phyloP scores from a whole-genome alignment of 2,329 filamentous ascomycete species.

The Camptophora hylomeconis region DNA sequence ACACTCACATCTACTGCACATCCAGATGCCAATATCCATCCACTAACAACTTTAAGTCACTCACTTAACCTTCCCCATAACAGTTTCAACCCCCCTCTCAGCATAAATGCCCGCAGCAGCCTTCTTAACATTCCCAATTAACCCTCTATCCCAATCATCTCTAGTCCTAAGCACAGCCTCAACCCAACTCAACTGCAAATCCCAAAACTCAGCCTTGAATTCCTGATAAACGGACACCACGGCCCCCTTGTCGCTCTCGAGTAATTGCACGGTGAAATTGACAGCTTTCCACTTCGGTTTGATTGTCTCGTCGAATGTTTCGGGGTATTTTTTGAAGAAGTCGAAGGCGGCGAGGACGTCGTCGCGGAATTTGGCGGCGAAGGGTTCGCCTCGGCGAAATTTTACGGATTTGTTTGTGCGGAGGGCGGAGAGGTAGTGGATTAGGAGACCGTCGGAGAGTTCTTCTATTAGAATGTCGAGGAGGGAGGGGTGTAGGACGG shows the following conservation, averaged over 20 bases:
- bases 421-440: conserved; percentile 69
- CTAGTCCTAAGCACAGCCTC: conserved; percentile 75
- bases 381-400: conserved; percentile 75
- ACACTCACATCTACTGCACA: too few relatives aligned
- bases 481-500: conserved; percentile 72
- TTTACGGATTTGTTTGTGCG: conserved; percentile 74
- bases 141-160: conserved; percentile 85
- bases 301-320: conserved; percentile 58
- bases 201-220: conserved; percentile 84
- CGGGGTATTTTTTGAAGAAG: conserved; percentile 59
- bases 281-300: conserved; percentile 89
- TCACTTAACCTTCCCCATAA: conserved; percentile 85
- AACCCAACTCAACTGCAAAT: conserved; percentile 89
- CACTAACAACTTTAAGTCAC: too few relatives aligned
- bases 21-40: too few relatives aligned
- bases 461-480: conserved; percentile 89
- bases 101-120: conserved; percentile 76
- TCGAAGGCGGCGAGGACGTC: conserved; percentile 83
- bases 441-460: conserved; percentile 78
- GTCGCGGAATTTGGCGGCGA: conserved; percentile 84
- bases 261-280: conserved; percentile 65
- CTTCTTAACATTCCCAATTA: conserved; percentile 79
- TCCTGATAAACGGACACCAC: conserved; percentile 66
- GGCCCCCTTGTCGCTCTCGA: conserved; percentile 58
- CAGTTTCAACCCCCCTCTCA: conserved; percentile 71